A percentile compares a stretch with the other conserved stretches of the same genome.
Conservation (phyloP, 2,329 filamentous ascomycete species). For the Cordyceps sp. region DNA sequence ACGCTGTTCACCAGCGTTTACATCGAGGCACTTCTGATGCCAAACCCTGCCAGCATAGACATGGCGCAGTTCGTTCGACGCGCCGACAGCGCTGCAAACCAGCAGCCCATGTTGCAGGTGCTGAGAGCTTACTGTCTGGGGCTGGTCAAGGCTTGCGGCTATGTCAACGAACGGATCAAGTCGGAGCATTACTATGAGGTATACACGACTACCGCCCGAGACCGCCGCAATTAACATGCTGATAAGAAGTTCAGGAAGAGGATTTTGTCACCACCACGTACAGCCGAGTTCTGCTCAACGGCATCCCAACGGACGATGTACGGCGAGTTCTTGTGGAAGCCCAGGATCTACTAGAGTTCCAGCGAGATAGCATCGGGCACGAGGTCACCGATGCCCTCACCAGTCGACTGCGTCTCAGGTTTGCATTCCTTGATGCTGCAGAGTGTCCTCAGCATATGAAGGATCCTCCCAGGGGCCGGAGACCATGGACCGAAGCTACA, state of each 20-base stretch:
- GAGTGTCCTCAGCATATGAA: constrained; percentile 28
- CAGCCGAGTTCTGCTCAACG: constrained; percentile 57
- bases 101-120: constrained; percentile 39
- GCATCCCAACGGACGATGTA: constrained; percentile 41
- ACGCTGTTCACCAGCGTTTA: constrained; percentile 89
- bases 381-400: constrained; percentile 39
- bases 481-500: constrained; percentile 34
- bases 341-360: constrained; percentile 28
- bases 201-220: too few relatives aligned
- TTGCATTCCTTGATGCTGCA: constrained; percentile 40
- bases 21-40: constrained; percentile 66
- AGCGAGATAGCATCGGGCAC: constrained; percentile 19
- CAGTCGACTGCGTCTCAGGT: constrained; percentile 49
- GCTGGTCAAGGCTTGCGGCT: constrained; percentile 66
- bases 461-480: constrained; percentile 27
- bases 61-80: constrained; percentile 44
- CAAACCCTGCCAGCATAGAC: constrained; percentile 44
- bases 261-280: constrained; percentile 93
- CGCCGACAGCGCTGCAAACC: constrained; percentile 10
- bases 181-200: constrained; percentile 87
- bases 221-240: too few relatives aligned
- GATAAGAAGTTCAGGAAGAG: constrained; percentile 49
- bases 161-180: constrained; percentile 61
- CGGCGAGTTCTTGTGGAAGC: constrained; percentile 36
- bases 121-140: constrained; percentile 76